These are phyloP conservation scores for Canavalia ensiformis DNA, from an alignment of 306 rosid species.

Conservation along the genomic window DNA sequence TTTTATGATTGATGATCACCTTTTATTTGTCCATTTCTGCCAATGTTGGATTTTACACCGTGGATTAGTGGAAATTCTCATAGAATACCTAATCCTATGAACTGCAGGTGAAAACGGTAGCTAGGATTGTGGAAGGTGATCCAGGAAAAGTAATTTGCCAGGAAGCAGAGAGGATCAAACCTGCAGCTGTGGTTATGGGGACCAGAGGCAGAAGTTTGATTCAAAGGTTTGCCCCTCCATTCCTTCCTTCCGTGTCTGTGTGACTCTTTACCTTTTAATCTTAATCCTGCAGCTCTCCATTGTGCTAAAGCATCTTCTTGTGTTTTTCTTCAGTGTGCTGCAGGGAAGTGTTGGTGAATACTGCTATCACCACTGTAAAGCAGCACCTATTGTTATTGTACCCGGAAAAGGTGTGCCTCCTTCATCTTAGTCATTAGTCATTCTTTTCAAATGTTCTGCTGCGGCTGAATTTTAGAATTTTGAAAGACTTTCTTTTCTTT, in stretches of 20 bases:
- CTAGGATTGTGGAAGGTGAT: conserved; percentile 80
- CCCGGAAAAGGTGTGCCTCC: conserved; percentile 73
- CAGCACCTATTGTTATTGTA: conserved; percentile 84
- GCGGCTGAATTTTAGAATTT: not conserved
- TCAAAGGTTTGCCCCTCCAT: conserved; percentile 58
- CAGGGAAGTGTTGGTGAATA: conserved; percentile 91
- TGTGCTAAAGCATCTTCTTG: conserved; percentile 31
- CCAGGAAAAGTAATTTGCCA: conserved; percentile 78
- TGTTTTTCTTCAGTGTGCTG: conserved; percentile 67
- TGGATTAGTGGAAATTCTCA: not conserved
- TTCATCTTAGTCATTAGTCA: not conserved
- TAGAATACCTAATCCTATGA: not conserved
- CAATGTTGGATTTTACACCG: not conserved
- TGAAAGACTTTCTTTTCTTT: conserved; percentile 23
- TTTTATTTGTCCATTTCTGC: not conserved
- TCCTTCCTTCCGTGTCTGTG: not conserved
- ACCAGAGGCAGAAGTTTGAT: conserved; percentile 78
- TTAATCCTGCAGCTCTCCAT: not conserved
- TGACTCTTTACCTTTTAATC: not conserved
- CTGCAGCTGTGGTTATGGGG: conserved; percentile 80
- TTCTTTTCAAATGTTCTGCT: not conserved
- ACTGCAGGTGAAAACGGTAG: conserved; percentile 71
- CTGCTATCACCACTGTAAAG: conserved; percentile 82
- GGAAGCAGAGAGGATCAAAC: conserved; percentile 76
- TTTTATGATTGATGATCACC: conserved; percentile 8